These are phyloP conservation scores for Trichosanthes cucumerina DNA, from an alignment of 306 rosid species.

Conservation along the genomic window DNA sequence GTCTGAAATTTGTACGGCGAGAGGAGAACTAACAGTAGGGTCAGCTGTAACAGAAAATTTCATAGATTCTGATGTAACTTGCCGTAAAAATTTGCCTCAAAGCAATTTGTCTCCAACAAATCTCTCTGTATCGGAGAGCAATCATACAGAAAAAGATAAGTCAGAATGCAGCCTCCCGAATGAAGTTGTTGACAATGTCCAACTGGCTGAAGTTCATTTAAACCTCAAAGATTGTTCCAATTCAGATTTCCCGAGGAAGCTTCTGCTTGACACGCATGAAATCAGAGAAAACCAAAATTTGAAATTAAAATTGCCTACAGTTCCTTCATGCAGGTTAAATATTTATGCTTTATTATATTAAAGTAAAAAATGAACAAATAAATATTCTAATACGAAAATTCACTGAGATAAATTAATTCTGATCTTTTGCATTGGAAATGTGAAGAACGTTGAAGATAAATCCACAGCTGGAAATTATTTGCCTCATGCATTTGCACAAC, in stretches of 20 bases:
- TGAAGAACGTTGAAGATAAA: not conserved
- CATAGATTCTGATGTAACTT: slow-evolving; percentile 16
- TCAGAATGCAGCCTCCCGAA: slow-evolving; percentile 20
- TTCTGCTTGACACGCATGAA: slow-evolving; percentile 17
- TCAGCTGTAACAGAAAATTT: slow-evolving; percentile 24
- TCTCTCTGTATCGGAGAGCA: slow-evolving; percentile 21
- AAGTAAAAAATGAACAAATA: not conserved
- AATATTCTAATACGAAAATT: not conserved
- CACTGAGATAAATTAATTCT: not conserved
- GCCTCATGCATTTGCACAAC: not conserved
- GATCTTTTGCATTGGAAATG: not conserved
- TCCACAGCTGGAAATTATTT: not conserved
- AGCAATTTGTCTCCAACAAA: slow-evolving; percentile 27
- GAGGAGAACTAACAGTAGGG: slow-evolving; percentile 14
- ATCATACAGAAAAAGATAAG: slow-evolving; percentile 25
- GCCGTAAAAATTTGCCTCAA: slow-evolving; percentile 19
- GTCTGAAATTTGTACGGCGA: slow-evolving; percentile 20
- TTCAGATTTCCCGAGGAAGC: slow-evolving; percentile 22
- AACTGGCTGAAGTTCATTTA: slow-evolving; percentile 24
- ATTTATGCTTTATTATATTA: not conserved
- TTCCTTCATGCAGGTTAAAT: slow-evolving; percentile 37
- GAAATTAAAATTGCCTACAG: slow-evolving; percentile 24
- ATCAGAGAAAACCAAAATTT: slow-evolving; percentile 25
- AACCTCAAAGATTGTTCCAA: slow-evolving; percentile 24
- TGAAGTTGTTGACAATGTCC: slow-evolving; percentile 20